phyloP scores from a whole-genome alignment of 352 stramenopile genomes.

The Peronospora destructor region DNA sequence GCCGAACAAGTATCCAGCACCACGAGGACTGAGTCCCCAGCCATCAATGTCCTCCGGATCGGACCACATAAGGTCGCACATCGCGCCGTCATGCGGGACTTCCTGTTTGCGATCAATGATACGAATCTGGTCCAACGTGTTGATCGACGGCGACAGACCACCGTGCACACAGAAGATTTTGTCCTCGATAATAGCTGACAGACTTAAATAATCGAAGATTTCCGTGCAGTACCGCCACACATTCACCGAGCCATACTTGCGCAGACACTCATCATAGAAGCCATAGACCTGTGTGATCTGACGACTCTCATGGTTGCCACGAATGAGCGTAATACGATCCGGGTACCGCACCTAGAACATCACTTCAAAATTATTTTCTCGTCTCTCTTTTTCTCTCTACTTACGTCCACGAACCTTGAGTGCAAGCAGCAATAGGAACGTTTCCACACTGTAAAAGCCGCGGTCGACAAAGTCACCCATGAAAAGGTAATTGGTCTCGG shows the following conservation, averaged over 20 bases:
- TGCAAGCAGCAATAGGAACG: slow-evolving; percentile 95
- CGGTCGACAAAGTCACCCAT: slow-evolving; percentile 99
- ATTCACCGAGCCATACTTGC: slow-evolving; percentile 97
- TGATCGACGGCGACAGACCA: slow-evolving; percentile 91
- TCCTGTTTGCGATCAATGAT: slow-evolving; percentile 97
- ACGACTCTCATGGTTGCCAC: slow-evolving; percentile 97
- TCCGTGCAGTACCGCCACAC: slow-evolving; percentile 99
- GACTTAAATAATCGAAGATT: slow-evolving; percentile 99
- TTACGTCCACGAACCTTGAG: slow-evolving; percentile 87
- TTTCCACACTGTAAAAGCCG: slow-evolving; percentile 99
- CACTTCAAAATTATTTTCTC: slow-evolving; percentile 1
- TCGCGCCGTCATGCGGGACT: slow-evolving; percentile 97
- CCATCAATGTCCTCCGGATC: slow-evolving; percentile 96
- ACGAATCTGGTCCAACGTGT: slow-evolving; percentile 87
- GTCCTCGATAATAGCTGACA: slow-evolving; percentile 98
- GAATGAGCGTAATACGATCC: slow-evolving; percentile 98
- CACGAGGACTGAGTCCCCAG: slow-evolving; percentile 96
- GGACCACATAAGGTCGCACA: slow-evolving; percentile 97
- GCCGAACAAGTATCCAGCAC: slow-evolving; percentile 97
- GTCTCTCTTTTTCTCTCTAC: background rate
- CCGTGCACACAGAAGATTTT: slow-evolving; percentile 99
- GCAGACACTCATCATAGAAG: slow-evolving; percentile 99
- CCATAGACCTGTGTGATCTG: slow-evolving; percentile 99
- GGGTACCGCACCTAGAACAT: slow-evolving; percentile 89
- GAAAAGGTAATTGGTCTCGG: slow-evolving; percentile 99